Percentiles rank a stretch among this genome's conserved stretches.
phyloP scores from a whole-genome alignment of 2,329 filamentous ascomycete genomes.

The Davidsoniella eucalypti region DNA sequence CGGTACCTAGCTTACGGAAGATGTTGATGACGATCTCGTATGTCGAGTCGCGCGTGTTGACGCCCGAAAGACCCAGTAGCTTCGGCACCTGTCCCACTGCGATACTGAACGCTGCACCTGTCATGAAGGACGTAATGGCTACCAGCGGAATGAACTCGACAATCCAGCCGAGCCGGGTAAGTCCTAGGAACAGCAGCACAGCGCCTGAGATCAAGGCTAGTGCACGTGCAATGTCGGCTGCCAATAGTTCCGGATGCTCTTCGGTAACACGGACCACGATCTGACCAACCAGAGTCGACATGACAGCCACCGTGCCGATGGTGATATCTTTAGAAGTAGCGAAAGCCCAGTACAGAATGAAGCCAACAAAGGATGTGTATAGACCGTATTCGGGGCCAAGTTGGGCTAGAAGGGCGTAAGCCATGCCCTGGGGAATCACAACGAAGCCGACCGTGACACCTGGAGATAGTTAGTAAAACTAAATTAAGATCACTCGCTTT shows the following conservation, averaged over 20 bases:
- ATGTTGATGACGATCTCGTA: constrained; percentile 36
- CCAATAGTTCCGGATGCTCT: constrained; percentile 23
- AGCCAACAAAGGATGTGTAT: constrained; percentile 82
- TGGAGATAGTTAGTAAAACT: constrained; percentile 1
- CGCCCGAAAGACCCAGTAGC: constrained; percentile 32
- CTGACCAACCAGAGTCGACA: constrained; percentile 35
- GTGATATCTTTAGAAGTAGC: constrained; percentile 98
- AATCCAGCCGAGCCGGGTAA: constrained; percentile 35
- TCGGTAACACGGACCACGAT: constrained; percentile 26
- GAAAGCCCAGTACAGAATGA: constrained; percentile 92
- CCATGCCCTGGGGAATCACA: constrained; percentile 39
- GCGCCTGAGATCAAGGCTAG: constrained; percentile 31
- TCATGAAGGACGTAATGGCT: constrained; percentile 38
- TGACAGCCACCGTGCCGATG: constrained; percentile 52
- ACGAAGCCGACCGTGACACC: constrained; percentile 65
- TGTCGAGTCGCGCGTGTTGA: constrained; percentile 32
- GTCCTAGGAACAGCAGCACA: constrained; percentile 32
- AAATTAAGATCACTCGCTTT: background rate
- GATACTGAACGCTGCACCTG: constrained; percentile 35
- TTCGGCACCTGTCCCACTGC: constrained; percentile 32
- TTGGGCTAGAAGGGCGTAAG: constrained; percentile 32
- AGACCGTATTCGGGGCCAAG: constrained; percentile 33
- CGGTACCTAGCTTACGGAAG: constrained; percentile 27
- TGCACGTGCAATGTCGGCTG: constrained; percentile 30
- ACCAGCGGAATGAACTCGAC: constrained; percentile 38